A percentile compares a stretch with the other conserved stretches of the same genome.
Conservation (phyloP, 768 basidiomycete genomes). For the Amanita molliuscula region DNA sequence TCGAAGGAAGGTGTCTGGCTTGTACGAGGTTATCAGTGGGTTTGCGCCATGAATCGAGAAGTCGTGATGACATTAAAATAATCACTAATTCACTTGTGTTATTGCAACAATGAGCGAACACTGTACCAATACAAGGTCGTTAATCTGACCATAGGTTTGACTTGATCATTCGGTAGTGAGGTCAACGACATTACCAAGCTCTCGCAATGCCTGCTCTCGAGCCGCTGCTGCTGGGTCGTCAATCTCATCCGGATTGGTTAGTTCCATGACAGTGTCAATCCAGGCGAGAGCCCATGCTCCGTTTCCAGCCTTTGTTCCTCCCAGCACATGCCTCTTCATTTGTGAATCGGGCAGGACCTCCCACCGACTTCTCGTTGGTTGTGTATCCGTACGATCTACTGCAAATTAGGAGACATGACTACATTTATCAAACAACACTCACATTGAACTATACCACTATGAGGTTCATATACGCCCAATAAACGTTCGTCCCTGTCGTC, state of each 20-base stretch:
- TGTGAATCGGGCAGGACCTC: conserved; percentile 40
- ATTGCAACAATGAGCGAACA: neutral
- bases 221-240: neutral
- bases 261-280: conserved; percentile 52
- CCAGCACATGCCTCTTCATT: conserved; percentile 38
- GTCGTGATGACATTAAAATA: neutral
- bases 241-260: conserved; percentile 9
- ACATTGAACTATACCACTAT: conserved; percentile 70
- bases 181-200: conserved; percentile 1
- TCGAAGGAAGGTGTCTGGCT: conserved; percentile 44
- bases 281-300: conserved; percentile 76
- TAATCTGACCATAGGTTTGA: too few relatives aligned
- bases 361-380: conserved; percentile 58
- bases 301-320: conserved; percentile 67
- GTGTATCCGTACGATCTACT: conserved; percentile 67
- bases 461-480: conserved; percentile 74
- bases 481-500: conserved; percentile 27
- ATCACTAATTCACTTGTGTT: neutral
- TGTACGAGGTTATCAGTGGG: conserved; percentile 61
- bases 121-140: neutral
- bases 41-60: neutral
- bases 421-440: conserved; percentile 14
- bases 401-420: neutral
- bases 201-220: neutral
- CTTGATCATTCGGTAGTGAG: neutral